phyloP scores from a whole-genome alignment of 2,329 filamentous ascomycete species.

The Tricladium varicosporioides region DNA sequence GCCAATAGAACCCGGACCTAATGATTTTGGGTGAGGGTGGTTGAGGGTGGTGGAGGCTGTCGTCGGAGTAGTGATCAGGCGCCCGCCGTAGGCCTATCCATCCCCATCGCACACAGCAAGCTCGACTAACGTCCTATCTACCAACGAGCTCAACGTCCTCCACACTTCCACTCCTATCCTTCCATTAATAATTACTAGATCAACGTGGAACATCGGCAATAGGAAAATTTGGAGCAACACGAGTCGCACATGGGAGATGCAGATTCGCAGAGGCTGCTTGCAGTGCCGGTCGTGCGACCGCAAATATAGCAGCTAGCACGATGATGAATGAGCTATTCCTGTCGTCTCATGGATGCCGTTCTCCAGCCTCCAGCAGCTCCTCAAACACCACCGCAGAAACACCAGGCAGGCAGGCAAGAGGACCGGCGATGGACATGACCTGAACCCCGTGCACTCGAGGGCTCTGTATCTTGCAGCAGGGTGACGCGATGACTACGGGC shows the following conservation, averaged over 20 bases:
- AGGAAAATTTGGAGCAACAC: background rate
- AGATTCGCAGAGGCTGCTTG: background rate
- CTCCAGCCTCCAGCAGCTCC: background rate
- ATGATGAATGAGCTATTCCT: background rate
- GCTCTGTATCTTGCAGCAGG: conserved; percentile 1
- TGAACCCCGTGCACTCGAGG: no score
- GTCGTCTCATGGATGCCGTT: background rate
- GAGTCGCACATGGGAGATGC: no score
- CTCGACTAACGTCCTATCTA: background rate
- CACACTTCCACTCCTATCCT: background rate
- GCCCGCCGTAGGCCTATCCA: no score
- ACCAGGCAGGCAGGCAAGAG: background rate
- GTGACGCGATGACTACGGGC: conserved; percentile 6
- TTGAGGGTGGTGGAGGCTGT: no score
- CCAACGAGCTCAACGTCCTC: background rate
- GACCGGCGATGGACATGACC: no score
- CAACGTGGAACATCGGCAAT: conserved; percentile 1
- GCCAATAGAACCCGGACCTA: no score
- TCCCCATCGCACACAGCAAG: no score
- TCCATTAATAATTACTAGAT: background rate
- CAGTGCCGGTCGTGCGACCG: conserved; percentile 7
- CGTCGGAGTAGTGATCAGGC: no score
- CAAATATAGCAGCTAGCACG: background rate
- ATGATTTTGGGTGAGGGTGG: no score
- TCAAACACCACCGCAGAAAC: background rate